phyloP scores from a whole-genome alignment of 2,329 filamentous ascomycete genomes.

The Ustulina deusta region DNA sequence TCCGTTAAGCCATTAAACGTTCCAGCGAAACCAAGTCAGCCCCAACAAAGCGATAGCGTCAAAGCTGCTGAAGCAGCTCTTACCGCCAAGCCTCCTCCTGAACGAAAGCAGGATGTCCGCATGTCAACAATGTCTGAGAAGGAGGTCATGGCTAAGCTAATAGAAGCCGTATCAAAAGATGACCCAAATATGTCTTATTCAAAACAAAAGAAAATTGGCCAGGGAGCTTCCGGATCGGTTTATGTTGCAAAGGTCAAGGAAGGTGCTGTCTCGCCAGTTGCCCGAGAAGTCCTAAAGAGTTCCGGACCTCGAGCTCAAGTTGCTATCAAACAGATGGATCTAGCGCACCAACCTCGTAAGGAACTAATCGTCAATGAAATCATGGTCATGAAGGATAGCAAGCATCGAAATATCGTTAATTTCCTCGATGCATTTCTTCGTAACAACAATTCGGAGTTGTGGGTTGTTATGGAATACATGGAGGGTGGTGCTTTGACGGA shows the following conservation, averaged over 20 bases:
- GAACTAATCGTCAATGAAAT: slow-evolving; percentile 99
- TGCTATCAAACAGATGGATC: slow-evolving; percentile 99
- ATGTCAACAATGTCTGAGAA: slow-evolving; percentile 99
- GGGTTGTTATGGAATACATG: slow-evolving; percentile 99
- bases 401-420: slow-evolving; percentile 98
- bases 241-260: slow-evolving; percentile 98
- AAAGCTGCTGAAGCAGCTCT: slow-evolving; percentile 92
- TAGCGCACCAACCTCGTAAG: slow-evolving; percentile 95
- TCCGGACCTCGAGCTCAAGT: slow-evolving; percentile 89
- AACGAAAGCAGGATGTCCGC: slow-evolving; percentile 90
- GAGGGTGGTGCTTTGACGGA: slow-evolving; percentile 97
- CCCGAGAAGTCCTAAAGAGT: slow-evolving; percentile 80
- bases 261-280: slow-evolving; percentile 81
- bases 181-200: slow-evolving; percentile 95
- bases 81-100: slow-evolving; percentile 80
- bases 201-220: slow-evolving; percentile 99
- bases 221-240: slow-evolving; percentile 96
- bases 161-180: slow-evolving; percentile 94
- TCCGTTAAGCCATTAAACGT: slow-evolving; percentile 86
- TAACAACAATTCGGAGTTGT: slow-evolving; percentile 94
- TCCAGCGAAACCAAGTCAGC: slow-evolving; percentile 70
- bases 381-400: slow-evolving; percentile 99
- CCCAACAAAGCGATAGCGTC: slow-evolving; percentile 73
- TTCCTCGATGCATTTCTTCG: slow-evolving; percentile 97
- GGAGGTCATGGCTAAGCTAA: slow-evolving; percentile 96